Conservation (phyloP, 805 yeast genomes). For the Starmerella potacharoeniae region DNA sequence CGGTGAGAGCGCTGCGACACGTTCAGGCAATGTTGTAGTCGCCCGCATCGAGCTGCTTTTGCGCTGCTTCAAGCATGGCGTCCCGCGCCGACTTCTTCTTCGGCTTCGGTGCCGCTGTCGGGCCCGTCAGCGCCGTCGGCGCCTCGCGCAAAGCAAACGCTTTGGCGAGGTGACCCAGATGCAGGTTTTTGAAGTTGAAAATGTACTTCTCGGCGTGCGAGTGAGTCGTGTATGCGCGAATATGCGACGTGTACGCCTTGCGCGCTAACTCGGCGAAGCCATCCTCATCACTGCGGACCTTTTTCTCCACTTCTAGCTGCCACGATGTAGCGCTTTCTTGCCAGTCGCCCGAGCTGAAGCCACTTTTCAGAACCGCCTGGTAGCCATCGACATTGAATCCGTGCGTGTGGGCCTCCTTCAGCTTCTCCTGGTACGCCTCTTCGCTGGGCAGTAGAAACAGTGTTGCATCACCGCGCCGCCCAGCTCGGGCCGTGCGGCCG, state of each 20-base stretch:
- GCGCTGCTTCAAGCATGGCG: conserved; percentile 21
- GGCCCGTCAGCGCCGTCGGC: conserved; percentile 45
- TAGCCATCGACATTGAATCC: conserved; percentile 42
- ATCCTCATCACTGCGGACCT: conserved; percentile 57
- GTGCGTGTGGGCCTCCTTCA: conserved; percentile 45
- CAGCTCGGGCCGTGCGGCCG: conserved; percentile 98
- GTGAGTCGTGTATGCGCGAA: conserved; percentile 95
- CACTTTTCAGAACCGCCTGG: conserved; percentile 27
- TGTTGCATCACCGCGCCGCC: conserved; percentile 65
- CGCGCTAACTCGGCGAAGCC: conserved; percentile 53
- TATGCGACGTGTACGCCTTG: conserved; percentile 75
- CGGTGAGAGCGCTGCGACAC: neutral
- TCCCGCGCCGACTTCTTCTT: conserved; percentile 18
- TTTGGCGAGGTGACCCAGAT: conserved; percentile 92
- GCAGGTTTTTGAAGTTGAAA: conserved; percentile 73
- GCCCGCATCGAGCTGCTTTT: conserved; percentile 16
- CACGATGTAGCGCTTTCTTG: conserved; percentile 92
- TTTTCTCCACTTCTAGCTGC: conserved; percentile 84
- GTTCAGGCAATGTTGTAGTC: conserved; percentile 21
- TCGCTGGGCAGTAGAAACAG: conserved; percentile 86
- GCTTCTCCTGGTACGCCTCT: conserved; percentile 50
- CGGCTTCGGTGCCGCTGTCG: conserved; percentile 2
- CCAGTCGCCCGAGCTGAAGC: conserved; percentile 47
- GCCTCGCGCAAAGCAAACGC: conserved; percentile 90
- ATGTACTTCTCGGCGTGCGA: conserved; percentile 62